Percentiles rank a stretch among this genome's conserved stretches.
Evolutionary conservation across 192 early-diverging fungal genomes (phyloP).

Genomic region (Backusella mclennaniae): DNA sequence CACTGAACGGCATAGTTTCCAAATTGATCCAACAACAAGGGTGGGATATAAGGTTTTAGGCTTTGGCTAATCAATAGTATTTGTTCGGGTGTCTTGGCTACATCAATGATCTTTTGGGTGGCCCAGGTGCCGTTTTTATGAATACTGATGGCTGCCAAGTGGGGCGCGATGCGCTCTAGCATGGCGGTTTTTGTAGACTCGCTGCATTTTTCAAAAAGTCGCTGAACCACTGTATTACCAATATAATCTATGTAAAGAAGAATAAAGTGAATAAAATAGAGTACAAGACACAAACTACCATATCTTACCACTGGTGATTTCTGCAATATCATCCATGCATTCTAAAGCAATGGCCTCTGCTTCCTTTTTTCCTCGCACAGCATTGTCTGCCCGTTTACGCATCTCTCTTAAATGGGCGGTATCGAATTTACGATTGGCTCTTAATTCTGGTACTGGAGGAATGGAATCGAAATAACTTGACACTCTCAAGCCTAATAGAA

Average conservation of each 20-base stretch:
- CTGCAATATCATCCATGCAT: conserved; percentile 80
- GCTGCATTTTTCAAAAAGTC: conserved; percentile 75
- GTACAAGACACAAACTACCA: background rate
- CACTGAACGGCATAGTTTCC: conserved; percentile 98
- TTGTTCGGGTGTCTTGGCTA: conserved; percentile 64
- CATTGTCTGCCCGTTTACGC: conserved; percentile 72
- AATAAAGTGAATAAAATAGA: background rate
- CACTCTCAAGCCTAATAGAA: background rate
- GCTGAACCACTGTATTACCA: conserved; percentile 95
- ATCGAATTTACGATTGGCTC: conserved; percentile 55
- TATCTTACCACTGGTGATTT: conserved; percentile 80
- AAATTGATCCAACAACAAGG: conserved; percentile 90
- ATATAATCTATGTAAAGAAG: conserved; percentile 65
- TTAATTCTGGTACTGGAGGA: conserved; percentile 10
- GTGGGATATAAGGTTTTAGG: conserved; percentile 72
- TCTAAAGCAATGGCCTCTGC: conserved; percentile 75
- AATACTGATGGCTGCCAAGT: conserved; percentile 84
- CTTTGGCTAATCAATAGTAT: conserved; percentile 50
- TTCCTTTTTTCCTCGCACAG: conserved; percentile 52
- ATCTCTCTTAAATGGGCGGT: conserved; percentile 83
- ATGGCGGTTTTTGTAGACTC: conserved; percentile 71
- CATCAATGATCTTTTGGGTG: conserved; percentile 93
- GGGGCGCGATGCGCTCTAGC: conserved; percentile 71
- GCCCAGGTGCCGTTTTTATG: conserved; percentile 99
- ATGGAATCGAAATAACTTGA: conserved; percentile 36